phyloP scores from a whole-genome alignment of 2,329 filamentous ascomycete species.

The Trichothecium sympodiale region DNA sequence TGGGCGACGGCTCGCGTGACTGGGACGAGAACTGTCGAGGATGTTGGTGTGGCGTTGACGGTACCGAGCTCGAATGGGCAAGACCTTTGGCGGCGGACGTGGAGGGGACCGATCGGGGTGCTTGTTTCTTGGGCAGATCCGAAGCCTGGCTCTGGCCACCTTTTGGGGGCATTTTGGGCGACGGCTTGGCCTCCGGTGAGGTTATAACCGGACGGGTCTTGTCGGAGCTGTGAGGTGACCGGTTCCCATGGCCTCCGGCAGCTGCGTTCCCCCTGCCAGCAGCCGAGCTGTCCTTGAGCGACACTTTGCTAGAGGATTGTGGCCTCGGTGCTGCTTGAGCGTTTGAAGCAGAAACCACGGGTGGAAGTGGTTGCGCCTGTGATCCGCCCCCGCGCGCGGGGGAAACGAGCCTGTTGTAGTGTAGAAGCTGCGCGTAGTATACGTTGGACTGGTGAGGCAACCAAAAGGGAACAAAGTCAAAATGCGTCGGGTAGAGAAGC shows the following conservation, averaged over 20 bases:
- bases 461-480: slow-evolving; percentile 45
- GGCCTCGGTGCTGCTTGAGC: slow-evolving; percentile 46
- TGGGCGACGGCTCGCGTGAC: slow-evolving; percentile 71
- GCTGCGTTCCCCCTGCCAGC: slow-evolving; percentile 34
- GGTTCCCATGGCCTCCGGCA: slow-evolving; percentile 53
- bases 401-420: slow-evolving; percentile 56
- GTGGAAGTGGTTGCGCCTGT: slow-evolving; percentile 43
- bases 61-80: slow-evolving; percentile 73
- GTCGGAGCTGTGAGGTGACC: slow-evolving; percentile 41
- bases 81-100: slow-evolving; percentile 15
- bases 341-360: slow-evolving; percentile 43
- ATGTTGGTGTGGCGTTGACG: slow-evolving; percentile 85
- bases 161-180: slow-evolving; percentile 38
- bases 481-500: slow-evolving; percentile 26
- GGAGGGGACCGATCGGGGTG: slow-evolving; percentile 16
- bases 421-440: slow-evolving; percentile 51
- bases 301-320: slow-evolving; percentile 49
- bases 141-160: slow-evolving; percentile 14
- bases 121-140: slow-evolving; percentile 18
- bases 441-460: slow-evolving; percentile 43
- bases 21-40: slow-evolving; percentile 71
- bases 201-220: slow-evolving; percentile 54
- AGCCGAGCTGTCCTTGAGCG: slow-evolving; percentile 38
- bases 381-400: slow-evolving; percentile 44
- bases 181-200: slow-evolving; percentile 36